Evolutionary conservation across 352 stramenopile species (phyloP).

Genomic region (Globisporangium paddicum): DNA sequence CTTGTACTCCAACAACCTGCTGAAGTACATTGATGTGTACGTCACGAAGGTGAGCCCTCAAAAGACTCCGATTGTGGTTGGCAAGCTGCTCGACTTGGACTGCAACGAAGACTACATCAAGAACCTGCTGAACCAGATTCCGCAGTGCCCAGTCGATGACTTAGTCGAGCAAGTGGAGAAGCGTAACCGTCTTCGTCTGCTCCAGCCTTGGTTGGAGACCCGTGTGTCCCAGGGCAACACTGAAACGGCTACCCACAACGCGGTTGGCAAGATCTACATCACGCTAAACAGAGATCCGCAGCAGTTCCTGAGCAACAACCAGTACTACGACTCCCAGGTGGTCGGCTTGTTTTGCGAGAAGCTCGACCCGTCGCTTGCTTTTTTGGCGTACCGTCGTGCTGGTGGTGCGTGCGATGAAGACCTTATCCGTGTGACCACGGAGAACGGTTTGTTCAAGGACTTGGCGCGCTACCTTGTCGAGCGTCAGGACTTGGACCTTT

Average conservation of each 20-base stretch:
- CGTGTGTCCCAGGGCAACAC: slow-evolving; percentile 98
- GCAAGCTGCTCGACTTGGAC: slow-evolving; percentile 98
- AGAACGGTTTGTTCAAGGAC: slow-evolving; percentile 99
- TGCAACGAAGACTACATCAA: slow-evolving; percentile 99
- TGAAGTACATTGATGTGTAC: slow-evolving; percentile 99
- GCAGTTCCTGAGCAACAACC: slow-evolving; percentile 99
- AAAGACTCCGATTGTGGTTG: slow-evolving; percentile 98
- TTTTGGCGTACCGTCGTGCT: slow-evolving; percentile 99
- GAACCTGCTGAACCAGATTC: slow-evolving; percentile 98
- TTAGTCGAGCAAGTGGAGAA: slow-evolving; percentile 99
- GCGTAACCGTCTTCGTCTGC: slow-evolving; percentile 97
- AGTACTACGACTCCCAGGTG: slow-evolving; percentile 99
- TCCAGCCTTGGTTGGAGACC: slow-evolving; percentile 99
- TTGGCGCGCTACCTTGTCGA: slow-evolving; percentile 99
- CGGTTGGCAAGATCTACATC: slow-evolving; percentile 99
- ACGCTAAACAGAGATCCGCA: slow-evolving; percentile 99
- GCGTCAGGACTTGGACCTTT: slow-evolving; percentile 98
- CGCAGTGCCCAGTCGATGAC: slow-evolving; percentile 94
- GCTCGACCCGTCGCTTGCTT: slow-evolving; percentile 98
- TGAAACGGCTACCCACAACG: slow-evolving; percentile 98
- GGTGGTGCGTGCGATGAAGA: slow-evolving; percentile 98
- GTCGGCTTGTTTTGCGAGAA: slow-evolving; percentile 99
- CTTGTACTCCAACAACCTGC: slow-evolving; percentile 99
- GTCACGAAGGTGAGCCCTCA: slow-evolving; percentile 96
- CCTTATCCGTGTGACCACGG: slow-evolving; percentile 98